Evolutionary conservation across 2,329 filamentous ascomycete genomes (phyloP), one percentile per base, ranked within the genome.

Genomic region (Xylariaceae sp.): DNA sequence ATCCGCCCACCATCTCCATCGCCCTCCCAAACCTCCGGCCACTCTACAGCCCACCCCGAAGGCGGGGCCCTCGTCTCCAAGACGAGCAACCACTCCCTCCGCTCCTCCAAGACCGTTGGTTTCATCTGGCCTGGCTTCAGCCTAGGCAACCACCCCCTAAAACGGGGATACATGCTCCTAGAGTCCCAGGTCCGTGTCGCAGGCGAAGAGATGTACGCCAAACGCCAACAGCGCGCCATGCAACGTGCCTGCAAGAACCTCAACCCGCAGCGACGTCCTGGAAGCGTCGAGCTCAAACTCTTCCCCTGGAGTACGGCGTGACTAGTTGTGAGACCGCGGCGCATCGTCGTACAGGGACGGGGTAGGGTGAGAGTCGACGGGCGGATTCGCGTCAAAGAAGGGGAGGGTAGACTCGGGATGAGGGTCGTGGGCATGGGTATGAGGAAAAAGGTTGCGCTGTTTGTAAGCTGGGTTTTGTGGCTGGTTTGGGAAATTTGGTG

Each of bases 121-220:
- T 30, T 50, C 10, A 22, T 56, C 15, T 56, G 53, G 53, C 53
- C 53, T 0, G 53, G 53, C 2, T 56, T 56, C 11, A 49, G 44
- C 6, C 47, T 49, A 9, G 53, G 48, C 10, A 42, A 33, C 1
- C 42, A 56, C 3, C 51, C 53, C 1, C 44, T 54, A 14, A 53
- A 49, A 40, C 51, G 45, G 14, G 53, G 53, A 6, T 56, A 46
- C 39, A 54, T 56, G 53, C 51, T 56, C 11, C 43, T 56, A 1
- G 51, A 53, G 1, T 47, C 51, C 1, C 53, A 56, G 27, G 45
- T 56, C 3, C 41, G 33, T 11, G 6, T 17, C 2, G 48, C 51
- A 15, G 15, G 15, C 7, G 46, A 45, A 1, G 53, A 54, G 1
- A 30, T 18, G 35, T 42, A 31, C 11, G 12, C 18, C 5, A 48